Conservation (phyloP, 1,284 basidiomycete species). For the Heimioporus retisporus region DNA sequence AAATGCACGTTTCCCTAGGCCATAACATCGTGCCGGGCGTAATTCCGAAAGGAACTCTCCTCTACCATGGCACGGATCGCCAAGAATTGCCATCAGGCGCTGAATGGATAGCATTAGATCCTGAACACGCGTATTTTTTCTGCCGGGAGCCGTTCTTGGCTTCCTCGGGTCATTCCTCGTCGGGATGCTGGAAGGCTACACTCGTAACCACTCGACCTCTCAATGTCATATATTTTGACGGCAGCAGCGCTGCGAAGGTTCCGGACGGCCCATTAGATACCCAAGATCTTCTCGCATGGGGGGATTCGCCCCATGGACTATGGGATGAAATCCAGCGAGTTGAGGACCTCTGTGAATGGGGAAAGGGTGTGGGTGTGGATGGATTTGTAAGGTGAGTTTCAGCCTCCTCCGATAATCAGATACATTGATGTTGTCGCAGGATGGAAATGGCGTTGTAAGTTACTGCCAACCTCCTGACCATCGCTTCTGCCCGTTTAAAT, state of each 20-base stretch:
- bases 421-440: constrained; percentile 28
- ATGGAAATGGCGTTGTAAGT: constrained; percentile 62
- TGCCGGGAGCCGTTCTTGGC: constrained; percentile 27
- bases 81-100: constrained; percentile 37
- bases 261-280: constrained; percentile 41
- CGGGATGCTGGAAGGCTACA: constrained; percentile 50
- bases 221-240: constrained; percentile 54
- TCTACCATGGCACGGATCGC: constrained; percentile 50
- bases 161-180: not conserved
- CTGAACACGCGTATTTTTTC: constrained; percentile 52
- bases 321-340: constrained; percentile 42
- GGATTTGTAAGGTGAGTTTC: constrained; percentile 46
- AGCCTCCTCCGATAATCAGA: not conserved
- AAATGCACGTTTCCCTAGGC: too few relatives aligned
- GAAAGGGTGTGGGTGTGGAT: constrained; percentile 43
- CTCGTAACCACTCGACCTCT: constrained; percentile 46
- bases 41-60: constrained; percentile 18
- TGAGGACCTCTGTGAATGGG: constrained; percentile 49
- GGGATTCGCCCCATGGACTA: constrained; percentile 32
- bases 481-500: constrained; percentile 1
- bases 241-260: constrained; percentile 15
- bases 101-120: constrained; percentile 53
- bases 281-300: constrained; percentile 54
- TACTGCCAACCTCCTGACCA: too few relatives aligned
- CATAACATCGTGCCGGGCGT: too few relatives aligned